These are phyloP conservation scores for Prinsepia uniflora DNA, from an alignment of 306 rosid species.

Conservation along the genomic window DNA sequence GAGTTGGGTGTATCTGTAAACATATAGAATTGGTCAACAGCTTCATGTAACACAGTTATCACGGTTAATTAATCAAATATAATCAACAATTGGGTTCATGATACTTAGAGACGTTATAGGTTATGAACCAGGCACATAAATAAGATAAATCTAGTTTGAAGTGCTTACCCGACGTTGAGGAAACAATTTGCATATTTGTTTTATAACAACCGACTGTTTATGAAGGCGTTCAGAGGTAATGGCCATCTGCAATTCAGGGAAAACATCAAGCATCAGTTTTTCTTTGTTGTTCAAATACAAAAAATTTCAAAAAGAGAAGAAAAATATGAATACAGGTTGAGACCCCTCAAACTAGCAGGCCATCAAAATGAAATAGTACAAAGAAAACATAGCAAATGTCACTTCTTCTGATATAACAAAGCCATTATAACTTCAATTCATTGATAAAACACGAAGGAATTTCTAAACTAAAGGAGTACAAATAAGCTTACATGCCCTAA, in stretches of 20 bases:
- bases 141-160: slow-evolving; percentile 3
- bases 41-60: background rate
- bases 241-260: slow-evolving; percentile 63
- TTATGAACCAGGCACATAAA: slow-evolving; percentile 11
- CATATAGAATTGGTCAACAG: background rate
- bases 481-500: slow-evolving; percentile 70
- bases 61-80: slow-evolving; percentile 12
- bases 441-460: slow-evolving; percentile 13
- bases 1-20: background rate
- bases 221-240: slow-evolving; percentile 91
- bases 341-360: slow-evolving; percentile 12
- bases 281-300: background rate
- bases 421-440: slow-evolving; percentile 8
- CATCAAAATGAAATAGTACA: slow-evolving; percentile 10
- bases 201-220: slow-evolving; percentile 80
- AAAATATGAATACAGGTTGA: slow-evolving; percentile 13
- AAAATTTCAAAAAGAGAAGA: background rate
- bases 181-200: slow-evolving; percentile 89
- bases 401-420: background rate
- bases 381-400: slow-evolving; percentile 3
- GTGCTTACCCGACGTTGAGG: slow-evolving; percentile 83
- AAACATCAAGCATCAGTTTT: slow-evolving; percentile 15
- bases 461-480: slow-evolving; percentile 15
- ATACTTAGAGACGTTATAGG: background rate
- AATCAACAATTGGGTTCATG: background rate